A percentile compares a stretch with the other conserved stretches of the same genome.
phyloP scores from a whole-genome alignment of 2,329 filamentous ascomycete genomes.

The Diaporthe sp. region DNA sequence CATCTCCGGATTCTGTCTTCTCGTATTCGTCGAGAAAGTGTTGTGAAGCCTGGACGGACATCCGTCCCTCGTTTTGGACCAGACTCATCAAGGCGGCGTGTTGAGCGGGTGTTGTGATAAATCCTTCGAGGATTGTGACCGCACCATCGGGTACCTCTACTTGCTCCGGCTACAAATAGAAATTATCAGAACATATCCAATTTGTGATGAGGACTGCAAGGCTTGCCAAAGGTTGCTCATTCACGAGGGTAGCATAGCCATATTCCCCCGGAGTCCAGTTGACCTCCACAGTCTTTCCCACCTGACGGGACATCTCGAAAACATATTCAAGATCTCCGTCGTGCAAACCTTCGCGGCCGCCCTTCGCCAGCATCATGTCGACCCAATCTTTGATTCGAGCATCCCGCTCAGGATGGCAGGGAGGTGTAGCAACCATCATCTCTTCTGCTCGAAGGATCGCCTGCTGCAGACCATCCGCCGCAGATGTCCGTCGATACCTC shows the following conservation, averaged over 20 bases:
- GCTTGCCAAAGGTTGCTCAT: not conserved
- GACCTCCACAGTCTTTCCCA: not conserved
- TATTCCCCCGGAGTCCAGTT: not conserved
- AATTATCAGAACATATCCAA: not conserved
- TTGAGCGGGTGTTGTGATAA: not conserved
- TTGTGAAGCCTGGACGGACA: not conserved
- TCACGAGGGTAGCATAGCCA: not conserved
- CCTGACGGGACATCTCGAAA: not conserved
- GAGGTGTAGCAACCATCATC: not conserved
- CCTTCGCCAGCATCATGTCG: not conserved
- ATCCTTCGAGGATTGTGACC: not conserved
- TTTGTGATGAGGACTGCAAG: not conserved
- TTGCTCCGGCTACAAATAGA: not conserved
- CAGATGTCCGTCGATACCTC: not conserved
- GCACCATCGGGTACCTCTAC: not conserved
- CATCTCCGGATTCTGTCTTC: not conserved
- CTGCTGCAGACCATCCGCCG: not conserved
- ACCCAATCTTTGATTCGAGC: not conserved
- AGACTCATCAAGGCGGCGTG: not conserved
- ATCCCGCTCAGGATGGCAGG: not conserved
- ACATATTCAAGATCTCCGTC: not conserved
- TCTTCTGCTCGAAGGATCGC: not conserved
- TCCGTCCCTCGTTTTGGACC: not conserved
- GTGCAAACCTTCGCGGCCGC: not conserved
- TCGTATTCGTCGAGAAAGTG: not conserved